Conservation (phyloP, 345 rosid species). For the Isatis tinctoria region DNA sequence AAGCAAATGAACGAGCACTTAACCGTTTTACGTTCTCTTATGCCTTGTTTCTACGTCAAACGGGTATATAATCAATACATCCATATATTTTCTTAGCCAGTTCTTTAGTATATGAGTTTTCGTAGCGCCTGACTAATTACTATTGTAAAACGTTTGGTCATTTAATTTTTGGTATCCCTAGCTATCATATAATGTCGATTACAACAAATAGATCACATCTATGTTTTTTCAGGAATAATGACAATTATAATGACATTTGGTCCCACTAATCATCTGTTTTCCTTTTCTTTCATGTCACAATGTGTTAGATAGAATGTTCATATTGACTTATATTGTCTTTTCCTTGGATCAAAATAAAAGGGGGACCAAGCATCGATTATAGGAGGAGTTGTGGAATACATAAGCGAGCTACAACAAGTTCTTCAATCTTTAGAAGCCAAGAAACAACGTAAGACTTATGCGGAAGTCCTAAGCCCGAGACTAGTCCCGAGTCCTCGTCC, state of each 20-base stretch:
- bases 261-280: constrained; percentile 28
- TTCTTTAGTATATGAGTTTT: background rate
- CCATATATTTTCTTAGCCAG: background rate
- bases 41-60: constrained; percentile 99
- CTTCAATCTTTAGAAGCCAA: constrained; percentile 86
- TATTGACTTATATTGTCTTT: constrained; percentile 14
- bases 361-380: constrained; percentile 99
- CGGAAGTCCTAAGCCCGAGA: constrained; percentile 86
- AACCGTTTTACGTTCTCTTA: constrained; percentile 74
- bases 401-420: constrained; percentile 87
- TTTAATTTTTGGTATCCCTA: constrained; percentile 10
- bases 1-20: constrained; percentile 97
- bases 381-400: constrained; percentile 96
- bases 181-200: constrained; percentile 11
- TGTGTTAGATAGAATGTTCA: background rate
- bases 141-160: background rate
- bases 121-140: background rate
- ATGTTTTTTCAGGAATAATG: constrained; percentile 7
- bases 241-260: constrained; percentile 25
- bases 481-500: constrained; percentile 61
- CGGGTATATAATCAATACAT: constrained; percentile 41
- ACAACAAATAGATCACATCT: constrained; percentile 8
- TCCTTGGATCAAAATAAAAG: constrained; percentile 30
- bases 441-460: constrained; percentile 84
- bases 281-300: constrained; percentile 2